Conservation (phyloP, 176 grass and related monocot species). For the Calamus simplicifolius region DNA sequence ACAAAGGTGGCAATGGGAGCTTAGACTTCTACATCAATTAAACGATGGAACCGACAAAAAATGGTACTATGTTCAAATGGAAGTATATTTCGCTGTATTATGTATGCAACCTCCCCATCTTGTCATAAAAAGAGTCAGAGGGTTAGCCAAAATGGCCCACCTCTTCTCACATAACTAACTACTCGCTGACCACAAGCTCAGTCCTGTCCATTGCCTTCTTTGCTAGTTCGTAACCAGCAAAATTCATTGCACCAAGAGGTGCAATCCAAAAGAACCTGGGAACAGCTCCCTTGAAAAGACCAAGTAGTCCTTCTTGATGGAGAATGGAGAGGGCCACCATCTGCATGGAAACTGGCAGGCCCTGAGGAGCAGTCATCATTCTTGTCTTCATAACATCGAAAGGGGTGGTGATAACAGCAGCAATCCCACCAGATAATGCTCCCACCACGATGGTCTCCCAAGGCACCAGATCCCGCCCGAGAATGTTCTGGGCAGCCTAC, state of each 20-base stretch:
- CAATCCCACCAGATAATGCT: slow-evolving; percentile 80
- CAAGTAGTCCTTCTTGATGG: not conserved
- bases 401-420: slow-evolving; percentile 70
- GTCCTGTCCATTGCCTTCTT: slow-evolving; percentile 75
- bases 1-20: no score
- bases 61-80: no score
- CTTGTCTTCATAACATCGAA: not conserved
- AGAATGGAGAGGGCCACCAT: not conserved
- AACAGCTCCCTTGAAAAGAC: not conserved
- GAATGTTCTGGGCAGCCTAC: slow-evolving; percentile 53
- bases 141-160: slow-evolving; percentile 10
- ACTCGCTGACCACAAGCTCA: slow-evolving; percentile 12
- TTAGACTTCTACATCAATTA: no score
- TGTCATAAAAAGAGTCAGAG: not conserved
- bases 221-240: slow-evolving; percentile 15
- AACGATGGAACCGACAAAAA: no score
- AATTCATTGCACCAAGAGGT: not conserved
- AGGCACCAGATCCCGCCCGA: slow-evolving; percentile 65
- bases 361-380: not conserved
- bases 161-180: slow-evolving; percentile 2
- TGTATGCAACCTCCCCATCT: no score
- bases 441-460: slow-evolving; percentile 83
- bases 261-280: not conserved
- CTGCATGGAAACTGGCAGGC: not conserved
- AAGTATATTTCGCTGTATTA: no score